Conservation (phyloP, 1,139 yeast species). For the Geotrichum aggregatum region DNA sequence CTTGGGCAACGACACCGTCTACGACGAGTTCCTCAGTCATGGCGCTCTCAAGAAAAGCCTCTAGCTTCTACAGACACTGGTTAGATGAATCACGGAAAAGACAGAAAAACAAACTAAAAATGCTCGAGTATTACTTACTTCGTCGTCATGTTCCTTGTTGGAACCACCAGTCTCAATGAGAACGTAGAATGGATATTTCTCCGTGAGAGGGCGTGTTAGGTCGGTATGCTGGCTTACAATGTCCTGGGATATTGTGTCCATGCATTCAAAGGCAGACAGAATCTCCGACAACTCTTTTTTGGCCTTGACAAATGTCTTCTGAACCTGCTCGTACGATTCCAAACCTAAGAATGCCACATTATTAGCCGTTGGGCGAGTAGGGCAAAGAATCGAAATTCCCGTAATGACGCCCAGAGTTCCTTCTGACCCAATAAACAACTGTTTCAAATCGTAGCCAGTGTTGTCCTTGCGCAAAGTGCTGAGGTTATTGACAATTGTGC, state of each 20-base stretch:
- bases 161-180: constrained; percentile 94
- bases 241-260: constrained; percentile 75
- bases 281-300: constrained; percentile 77
- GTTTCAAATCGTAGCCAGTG: constrained; percentile 91
- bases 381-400: constrained; percentile 84
- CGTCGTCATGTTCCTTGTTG: constrained; percentile 57
- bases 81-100: neutral
- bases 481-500: constrained; percentile 74
- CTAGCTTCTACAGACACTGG: constrained; percentile 42
- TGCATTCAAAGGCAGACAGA: constrained; percentile 88
- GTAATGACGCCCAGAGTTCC: constrained; percentile 90
- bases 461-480: constrained; percentile 85
- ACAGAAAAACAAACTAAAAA: neutral
- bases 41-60: constrained; percentile 70
- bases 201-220: constrained; percentile 71
- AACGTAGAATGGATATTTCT: constrained; percentile 75
- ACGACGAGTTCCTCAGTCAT: constrained; percentile 80
- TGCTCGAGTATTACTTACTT: constrained; percentile 21
- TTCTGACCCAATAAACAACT: constrained; percentile 86
- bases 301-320: constrained; percentile 74
- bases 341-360: constrained; percentile 89
- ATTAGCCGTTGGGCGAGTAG: constrained; percentile 81
- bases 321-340: constrained; percentile 74
- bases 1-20: constrained; percentile 95
- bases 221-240: constrained; percentile 52